Base-by-base conservation (phyloP, 192 early-diverging fungal species). In the Thamnidium elegans region DNA sequence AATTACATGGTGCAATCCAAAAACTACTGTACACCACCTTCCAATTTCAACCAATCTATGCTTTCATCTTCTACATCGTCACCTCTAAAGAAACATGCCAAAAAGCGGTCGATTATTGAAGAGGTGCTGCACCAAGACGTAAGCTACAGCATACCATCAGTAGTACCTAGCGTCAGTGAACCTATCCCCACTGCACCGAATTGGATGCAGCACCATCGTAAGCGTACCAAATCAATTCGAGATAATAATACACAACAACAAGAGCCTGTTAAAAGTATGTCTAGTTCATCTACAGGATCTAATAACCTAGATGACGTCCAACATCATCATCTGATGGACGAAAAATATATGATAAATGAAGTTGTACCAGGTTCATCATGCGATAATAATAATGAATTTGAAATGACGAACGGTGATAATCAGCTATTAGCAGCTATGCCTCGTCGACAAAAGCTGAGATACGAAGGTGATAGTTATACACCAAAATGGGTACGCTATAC, bases 401-500 rank as follows among this genome's bases (percentile, higher is more conserved):
- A 7, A 52, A 63, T 23, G 44, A n/a, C 44, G 26, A 26, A 10
- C 44, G 13, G 4, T 15, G 15, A 48, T 23, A 59, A 59, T 45
- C 58, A 59, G 14, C 20, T 59, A 36, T 44, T 44, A 15, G 36
- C 58, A 1, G 74, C 74, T 7, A 66, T 68, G 53, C 87, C 88
- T 8, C 78, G 90, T 39, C 78, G 81, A 13, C 92, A 94, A 66
- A 86, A 87, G 55, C 68, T 87, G 43, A 80, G 86, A 8, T 90
- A 89, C 68, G 67, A 78, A 45, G 85, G 81, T 32, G 92, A 94
- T 54, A 65, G 85, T 44, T 94, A 94, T 73, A 94, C 91, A 34
- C 92, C 92, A 4, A 80, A 82, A 66, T 90, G 87, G 88, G 92
- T 94, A 31, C 79, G 91, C 32, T 82, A 83, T 67, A 78, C 78